phyloP scores from a whole-genome alignment of 108 stramenopile genomes.

The Poteriospumella lacustris region DNA sequence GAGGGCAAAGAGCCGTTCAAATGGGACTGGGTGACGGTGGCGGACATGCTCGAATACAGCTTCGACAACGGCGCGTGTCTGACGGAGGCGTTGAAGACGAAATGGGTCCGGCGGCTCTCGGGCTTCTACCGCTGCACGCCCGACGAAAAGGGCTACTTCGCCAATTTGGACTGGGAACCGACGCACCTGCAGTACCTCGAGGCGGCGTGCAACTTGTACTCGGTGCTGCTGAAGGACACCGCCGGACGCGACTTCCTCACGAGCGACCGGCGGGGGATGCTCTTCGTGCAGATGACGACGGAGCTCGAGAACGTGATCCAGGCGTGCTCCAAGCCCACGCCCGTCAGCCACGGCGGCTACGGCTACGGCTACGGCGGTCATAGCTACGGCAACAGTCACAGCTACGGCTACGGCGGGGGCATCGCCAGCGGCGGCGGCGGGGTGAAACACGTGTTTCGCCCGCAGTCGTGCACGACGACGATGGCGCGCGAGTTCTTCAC shows the following conservation, averaged over 20 bases:
- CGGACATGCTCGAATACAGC: constrained; percentile 27
- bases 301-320: background rate
- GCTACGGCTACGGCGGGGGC: too few species aligned
- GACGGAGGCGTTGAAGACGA: constrained; percentile 23
- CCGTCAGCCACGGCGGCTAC: background rate
- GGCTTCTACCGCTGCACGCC: constrained; percentile 23
- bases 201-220: constrained; percentile 12
- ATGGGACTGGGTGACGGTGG: constrained; percentile 22
- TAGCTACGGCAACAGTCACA: too few species aligned
- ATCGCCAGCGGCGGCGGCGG: too few species aligned
- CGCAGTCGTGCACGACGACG: background rate
- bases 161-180: constrained; percentile 27
- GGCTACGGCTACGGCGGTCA: too few species aligned
- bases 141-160: constrained; percentile 29
- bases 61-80: background rate
- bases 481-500: constrained; percentile 19
- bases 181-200: constrained; percentile 23
- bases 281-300: background rate
- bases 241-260: constrained; percentile 1
- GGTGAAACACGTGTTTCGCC: constrained; percentile 8
- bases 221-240: background rate
- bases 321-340: background rate
- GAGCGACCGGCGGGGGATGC: constrained; percentile 11
- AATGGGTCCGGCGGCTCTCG: constrained; percentile 13
- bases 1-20: constrained; percentile 31